A percentile compares a stretch with the other conserved stretches of the same genome.
phyloP scores from a whole-genome alignment of 176 grass and related monocot genomes.

The Musa schizocarpa region DNA sequence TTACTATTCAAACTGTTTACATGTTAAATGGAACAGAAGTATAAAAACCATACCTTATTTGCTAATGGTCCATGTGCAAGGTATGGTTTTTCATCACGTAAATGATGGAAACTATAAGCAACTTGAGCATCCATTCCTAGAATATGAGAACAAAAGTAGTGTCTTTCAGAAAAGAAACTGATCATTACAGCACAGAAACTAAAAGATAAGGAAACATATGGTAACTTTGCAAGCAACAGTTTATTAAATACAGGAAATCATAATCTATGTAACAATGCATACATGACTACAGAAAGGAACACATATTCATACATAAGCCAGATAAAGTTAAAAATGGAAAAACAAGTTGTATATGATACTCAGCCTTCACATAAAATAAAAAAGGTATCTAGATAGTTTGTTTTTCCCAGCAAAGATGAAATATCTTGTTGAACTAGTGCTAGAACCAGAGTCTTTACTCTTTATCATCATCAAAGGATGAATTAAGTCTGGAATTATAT shows the following conservation, averaged over 20 bases:
- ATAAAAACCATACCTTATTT: slow-evolving; percentile 58
- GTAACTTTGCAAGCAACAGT: too few relatives aligned
- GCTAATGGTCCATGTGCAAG: slow-evolving; percentile 85
- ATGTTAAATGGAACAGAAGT: background rate
- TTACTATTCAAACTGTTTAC: background rate
- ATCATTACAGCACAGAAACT: background rate
- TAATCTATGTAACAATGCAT: too few relatives aligned
- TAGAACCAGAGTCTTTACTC: background rate
- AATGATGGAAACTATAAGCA: slow-evolving; percentile 84
- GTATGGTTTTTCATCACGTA: slow-evolving; percentile 83
- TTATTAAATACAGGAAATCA: too few relatives aligned
- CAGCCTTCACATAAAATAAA: background rate
- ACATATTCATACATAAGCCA: background rate
- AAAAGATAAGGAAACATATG: too few relatives aligned
- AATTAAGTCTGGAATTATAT: background rate
- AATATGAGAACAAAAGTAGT: slow-evolving; percentile 12
- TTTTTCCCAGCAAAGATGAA: background rate
- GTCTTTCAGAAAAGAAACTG: background rate
- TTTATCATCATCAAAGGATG: background rate
- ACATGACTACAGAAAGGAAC: too few relatives aligned
- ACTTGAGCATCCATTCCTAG: slow-evolving; percentile 99
- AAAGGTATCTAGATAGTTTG: background rate
- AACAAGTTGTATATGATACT: background rate
- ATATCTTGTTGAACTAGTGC: background rate
- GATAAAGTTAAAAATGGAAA: background rate